Percentiles rank a stretch among this genome's conserved stretches.
Conservation (phyloP, 2,329 filamentous ascomycete species). For the Diaporthe citriasiana region DNA sequence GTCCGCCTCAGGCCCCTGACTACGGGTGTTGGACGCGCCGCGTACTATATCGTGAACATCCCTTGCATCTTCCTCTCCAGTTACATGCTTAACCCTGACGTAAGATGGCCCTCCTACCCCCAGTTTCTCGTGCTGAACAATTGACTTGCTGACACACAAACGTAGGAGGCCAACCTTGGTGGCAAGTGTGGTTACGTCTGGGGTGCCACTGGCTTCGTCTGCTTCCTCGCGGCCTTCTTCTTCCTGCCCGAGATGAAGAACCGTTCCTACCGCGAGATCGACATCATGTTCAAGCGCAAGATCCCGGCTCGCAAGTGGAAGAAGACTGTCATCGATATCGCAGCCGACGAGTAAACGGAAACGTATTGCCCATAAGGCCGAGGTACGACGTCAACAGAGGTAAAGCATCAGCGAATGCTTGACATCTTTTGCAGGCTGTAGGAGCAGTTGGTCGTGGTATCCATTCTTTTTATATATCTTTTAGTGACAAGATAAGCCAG, state of each 20-base stretch:
- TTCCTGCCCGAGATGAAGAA: constrained; percentile 70
- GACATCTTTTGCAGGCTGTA: background rate
- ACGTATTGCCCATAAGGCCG: background rate
- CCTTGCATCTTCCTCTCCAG: constrained; percentile 74
- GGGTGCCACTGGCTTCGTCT: constrained; percentile 70
- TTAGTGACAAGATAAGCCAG: constrained; percentile 2
- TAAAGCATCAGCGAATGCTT: background rate
- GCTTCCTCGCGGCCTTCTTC: constrained; percentile 63
- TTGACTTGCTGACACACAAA: constrained; percentile 47
- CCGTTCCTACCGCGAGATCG: constrained; percentile 72
- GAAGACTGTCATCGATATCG: constrained; percentile 68
- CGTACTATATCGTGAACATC: constrained; percentile 75
- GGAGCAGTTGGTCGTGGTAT: background rate
- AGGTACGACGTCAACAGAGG: background rate
- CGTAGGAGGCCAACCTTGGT: constrained; percentile 54
- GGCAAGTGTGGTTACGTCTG: constrained; percentile 71
- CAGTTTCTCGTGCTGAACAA: background rate
- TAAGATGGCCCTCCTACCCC: constrained; percentile 49
- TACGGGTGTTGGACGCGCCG: constrained; percentile 73
- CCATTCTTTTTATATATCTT: constrained; percentile 15
- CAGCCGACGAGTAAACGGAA: constrained; percentile 71
- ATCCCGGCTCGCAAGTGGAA: constrained; percentile 69
- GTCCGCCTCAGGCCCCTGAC: constrained; percentile 74
- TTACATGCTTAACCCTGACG: constrained; percentile 71
- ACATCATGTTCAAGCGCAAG: constrained; percentile 69